Conservation (phyloP, 257 asterid species). For the Agastache rugosa region DNA sequence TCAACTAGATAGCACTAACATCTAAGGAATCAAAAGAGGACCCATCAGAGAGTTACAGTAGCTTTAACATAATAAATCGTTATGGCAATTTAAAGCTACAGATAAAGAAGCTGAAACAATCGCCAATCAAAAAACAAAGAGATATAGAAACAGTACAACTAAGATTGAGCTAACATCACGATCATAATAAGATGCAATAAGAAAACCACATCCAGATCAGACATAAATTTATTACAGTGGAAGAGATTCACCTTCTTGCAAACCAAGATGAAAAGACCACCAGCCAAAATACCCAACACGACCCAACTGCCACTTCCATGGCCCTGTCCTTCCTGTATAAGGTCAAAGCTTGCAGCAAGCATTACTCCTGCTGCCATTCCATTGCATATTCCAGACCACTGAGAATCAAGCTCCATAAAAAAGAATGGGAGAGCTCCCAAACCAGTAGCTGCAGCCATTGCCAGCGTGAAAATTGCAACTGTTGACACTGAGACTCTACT, state of each 20-base stretch:
- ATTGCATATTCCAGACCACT: conserved; percentile 96
- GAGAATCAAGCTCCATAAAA: conserved; percentile 95
- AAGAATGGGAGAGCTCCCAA: conserved; percentile 97
- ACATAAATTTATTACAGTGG: background rate
- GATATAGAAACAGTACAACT: background rate
- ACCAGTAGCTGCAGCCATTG: conserved; percentile 99
- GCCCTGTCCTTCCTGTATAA: conserved; percentile 93
- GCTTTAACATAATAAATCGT: background rate
- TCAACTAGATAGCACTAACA: background rate
- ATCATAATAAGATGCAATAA: conserved; percentile 26
- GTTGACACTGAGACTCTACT: conserved; percentile 82
- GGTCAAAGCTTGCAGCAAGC: conserved; percentile 99
- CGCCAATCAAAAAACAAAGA: conserved; percentile 1
- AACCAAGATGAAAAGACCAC: conserved; percentile 91
- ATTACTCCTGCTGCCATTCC: conserved; percentile 99
- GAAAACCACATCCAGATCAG: conserved; percentile 23
- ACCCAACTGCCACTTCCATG: conserved; percentile 99
- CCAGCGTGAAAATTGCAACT: conserved; percentile 84
- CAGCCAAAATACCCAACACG: conserved; percentile 85
- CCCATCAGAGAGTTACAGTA: background rate
- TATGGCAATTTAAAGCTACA: conserved; percentile 2
- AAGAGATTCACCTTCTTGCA: conserved; percentile 81
- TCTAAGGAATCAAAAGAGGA: conserved; percentile 17
- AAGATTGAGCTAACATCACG: conserved; percentile 16
- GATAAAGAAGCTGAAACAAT: conserved; percentile 2